Conservation (phyloP, 1,284 basidiomycete species). For the Fomitiporia mediterranea region DNA sequence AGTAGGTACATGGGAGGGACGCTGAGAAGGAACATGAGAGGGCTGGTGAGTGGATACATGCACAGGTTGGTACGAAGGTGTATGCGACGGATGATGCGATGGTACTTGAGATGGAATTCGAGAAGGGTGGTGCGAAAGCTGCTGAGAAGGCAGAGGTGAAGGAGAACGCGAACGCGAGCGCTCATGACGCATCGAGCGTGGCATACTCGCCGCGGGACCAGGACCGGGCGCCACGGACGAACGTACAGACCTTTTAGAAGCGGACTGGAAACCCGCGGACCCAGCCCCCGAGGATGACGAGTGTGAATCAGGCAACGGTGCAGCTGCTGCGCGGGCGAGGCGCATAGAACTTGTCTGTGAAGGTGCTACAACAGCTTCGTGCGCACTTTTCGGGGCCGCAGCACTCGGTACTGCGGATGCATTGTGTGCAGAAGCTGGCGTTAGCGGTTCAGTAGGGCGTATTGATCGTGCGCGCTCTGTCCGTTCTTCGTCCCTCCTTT, state of each 20-base stretch:
- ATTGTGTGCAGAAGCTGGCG: background rate
- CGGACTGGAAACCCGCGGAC: background rate
- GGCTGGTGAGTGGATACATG: background rate
- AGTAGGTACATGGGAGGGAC: background rate
- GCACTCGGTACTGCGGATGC: background rate
- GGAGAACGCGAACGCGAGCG: no score
- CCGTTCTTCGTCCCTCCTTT: constrained; percentile 8
- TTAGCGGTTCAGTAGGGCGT: background rate
- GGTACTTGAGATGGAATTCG: background rate
- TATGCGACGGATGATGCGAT: constrained; percentile 8
- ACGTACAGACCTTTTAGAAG: background rate
- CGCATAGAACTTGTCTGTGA: constrained; percentile 9
- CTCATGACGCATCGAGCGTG: no score
- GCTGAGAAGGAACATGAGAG: background rate
- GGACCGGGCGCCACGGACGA: no score
- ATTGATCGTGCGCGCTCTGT: constrained; percentile 7
- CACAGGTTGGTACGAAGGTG: constrained; percentile 1
- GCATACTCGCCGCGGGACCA: no score
- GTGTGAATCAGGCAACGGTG: constrained; percentile 11
- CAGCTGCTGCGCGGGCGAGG: constrained; percentile 8
- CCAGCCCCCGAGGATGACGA: constrained; percentile 1
- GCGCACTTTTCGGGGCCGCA: background rate
- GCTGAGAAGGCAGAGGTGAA: no score
- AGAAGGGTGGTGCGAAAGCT: background rate
- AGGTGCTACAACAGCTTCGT: background rate